Evolutionary conservation across 306 rosid species (phyloP).

Genomic region (Ormosia emarginata): DNA sequence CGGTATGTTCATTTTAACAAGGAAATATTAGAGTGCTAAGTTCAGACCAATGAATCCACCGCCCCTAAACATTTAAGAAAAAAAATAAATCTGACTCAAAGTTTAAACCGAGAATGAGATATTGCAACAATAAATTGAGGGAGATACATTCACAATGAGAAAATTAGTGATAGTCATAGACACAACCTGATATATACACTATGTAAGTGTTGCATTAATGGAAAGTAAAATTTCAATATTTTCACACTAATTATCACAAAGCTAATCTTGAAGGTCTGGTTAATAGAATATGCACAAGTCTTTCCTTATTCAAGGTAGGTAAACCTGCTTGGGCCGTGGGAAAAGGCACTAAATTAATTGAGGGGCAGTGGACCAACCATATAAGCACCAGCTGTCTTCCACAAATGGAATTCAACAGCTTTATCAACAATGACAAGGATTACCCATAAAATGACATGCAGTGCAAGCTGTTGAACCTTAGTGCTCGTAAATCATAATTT

Average conservation of each 20-base stretch:
- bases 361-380: constrained; percentile 29
- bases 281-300: not conserved
- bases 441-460: not conserved
- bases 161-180: not conserved
- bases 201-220: not conserved
- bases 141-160: not conserved
- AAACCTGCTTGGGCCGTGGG: constrained; percentile 8
- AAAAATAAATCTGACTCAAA: too few species aligned
- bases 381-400: constrained; percentile 29
- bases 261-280: not conserved
- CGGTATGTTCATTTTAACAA: not conserved
- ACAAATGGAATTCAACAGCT: constrained; percentile 6
- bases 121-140: not conserved
- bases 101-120: too few species aligned
- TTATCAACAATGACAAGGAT: constrained; percentile 13
- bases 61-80: too few species aligned
- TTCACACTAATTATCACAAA: not conserved
- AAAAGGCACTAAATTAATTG: constrained; percentile 12
- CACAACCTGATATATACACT: not conserved
- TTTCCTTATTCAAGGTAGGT: constrained; percentile 15
- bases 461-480: not conserved
- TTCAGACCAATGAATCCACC: too few species aligned
- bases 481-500: not conserved
- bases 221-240: not conserved
- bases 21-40: not conserved